These are phyloP conservation scores for Micromonas commoda DNA, from an alignment of 139 green algal species.

Conservation along the genomic window DNA sequence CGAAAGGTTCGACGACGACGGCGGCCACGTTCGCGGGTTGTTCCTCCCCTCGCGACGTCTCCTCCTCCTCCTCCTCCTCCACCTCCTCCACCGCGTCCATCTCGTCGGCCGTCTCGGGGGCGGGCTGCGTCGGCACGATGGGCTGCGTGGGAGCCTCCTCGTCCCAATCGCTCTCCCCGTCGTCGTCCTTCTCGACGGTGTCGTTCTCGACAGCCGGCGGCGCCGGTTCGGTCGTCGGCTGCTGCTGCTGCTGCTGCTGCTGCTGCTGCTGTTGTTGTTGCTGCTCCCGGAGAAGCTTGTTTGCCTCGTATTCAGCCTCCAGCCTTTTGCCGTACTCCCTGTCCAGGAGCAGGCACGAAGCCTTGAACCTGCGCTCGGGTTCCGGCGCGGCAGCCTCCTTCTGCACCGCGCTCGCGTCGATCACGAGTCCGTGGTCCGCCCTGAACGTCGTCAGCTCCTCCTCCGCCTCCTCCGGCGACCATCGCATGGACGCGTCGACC, in stretches of 20 bases:
- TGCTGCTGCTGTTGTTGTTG: too few relatives aligned
- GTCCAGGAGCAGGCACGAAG: not conserved
- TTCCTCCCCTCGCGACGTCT: not conserved
- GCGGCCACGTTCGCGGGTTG: not conserved
- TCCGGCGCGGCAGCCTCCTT: too few relatives aligned
- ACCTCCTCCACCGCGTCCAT: not conserved
- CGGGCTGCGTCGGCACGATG: not conserved
- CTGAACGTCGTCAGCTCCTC: constrained; percentile 6
- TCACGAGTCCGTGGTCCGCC: not conserved
- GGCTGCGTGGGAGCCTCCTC: not conserved
- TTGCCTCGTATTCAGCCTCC: not conserved
- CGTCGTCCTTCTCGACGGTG: not conserved
- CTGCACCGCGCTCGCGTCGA: not conserved
- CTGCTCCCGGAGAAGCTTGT: not conserved
- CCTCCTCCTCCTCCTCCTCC: constrained; percentile 4
- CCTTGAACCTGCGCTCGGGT: too few relatives aligned
- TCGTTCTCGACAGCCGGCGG: not conserved
- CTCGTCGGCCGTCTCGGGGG: not conserved
- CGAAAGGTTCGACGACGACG: not conserved
- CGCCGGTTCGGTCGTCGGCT: too few relatives aligned
- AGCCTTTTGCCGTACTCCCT: not conserved
- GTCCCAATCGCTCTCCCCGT: not conserved
- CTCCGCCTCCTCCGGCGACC: constrained; percentile 12
- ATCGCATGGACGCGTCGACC: constrained; percentile 11
- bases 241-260: too few relatives aligned